phyloP scores from a whole-genome alignment of 768 basidiomycete species.

The Tulasnella sp. region DNA sequence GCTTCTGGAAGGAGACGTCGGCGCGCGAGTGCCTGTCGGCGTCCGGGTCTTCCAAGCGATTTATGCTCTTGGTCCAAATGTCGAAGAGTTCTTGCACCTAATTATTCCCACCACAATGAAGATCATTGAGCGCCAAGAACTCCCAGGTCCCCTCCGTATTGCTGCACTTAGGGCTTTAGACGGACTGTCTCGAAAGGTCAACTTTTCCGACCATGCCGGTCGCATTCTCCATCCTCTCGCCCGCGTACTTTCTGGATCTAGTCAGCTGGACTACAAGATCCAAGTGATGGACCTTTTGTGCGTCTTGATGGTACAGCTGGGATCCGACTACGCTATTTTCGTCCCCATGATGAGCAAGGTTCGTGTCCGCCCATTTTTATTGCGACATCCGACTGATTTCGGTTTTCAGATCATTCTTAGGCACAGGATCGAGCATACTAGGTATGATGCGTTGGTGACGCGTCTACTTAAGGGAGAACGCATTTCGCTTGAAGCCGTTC shows the following conservation, averaged over 20 bases:
- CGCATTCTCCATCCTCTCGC: conserved; percentile 95
- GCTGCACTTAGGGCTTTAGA: conserved; percentile 91
- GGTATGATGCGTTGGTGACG: conserved; percentile 85
- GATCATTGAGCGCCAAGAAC: conserved; percentile 83
- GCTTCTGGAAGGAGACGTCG: conserved; percentile 85
- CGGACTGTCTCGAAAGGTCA: conserved; percentile 85
- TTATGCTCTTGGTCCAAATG: conserved; percentile 91
- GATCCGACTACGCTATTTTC: conserved; percentile 96
- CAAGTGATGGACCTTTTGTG: conserved; percentile 93
- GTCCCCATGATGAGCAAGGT: conserved; percentile 98
- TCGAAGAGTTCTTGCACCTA: conserved; percentile 97
- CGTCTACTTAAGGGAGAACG: conserved; percentile 92
- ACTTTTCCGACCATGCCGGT: conserved; percentile 97
- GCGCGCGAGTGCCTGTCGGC: conserved; percentile 75
- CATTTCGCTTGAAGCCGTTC: conserved; percentile 80
- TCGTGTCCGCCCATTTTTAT: conserved; percentile 34
- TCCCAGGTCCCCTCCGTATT: conserved; percentile 73
- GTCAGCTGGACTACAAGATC: conserved; percentile 66
- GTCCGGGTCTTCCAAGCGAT: conserved; percentile 94
- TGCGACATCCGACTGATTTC: not conserved
- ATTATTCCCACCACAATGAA: conserved; percentile 93
- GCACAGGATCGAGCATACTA: conserved; percentile 74
- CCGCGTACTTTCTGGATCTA: conserved; percentile 73
- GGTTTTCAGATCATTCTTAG: conserved; percentile 66
- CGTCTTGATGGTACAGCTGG: conserved; percentile 88